Evolutionary conservation across 257 asterid species (phyloP).

Genomic region (Solanum dulcamara): DNA sequence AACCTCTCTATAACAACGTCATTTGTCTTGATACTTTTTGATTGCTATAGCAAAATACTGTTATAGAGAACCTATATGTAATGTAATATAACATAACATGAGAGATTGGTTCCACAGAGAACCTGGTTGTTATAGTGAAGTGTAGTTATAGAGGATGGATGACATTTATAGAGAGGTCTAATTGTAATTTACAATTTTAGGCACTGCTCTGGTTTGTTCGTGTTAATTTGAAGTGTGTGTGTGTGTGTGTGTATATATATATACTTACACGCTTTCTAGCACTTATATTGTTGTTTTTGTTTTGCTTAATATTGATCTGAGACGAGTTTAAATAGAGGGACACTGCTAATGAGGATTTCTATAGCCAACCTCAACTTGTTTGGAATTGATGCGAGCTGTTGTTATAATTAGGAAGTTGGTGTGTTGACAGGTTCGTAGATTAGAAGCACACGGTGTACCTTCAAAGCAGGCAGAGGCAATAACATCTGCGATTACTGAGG

Average conservation of each 20-base stretch:
- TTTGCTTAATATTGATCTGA: too few relatives aligned
- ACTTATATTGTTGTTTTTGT: background rate
- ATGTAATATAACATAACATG: background rate
- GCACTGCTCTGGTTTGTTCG: background rate
- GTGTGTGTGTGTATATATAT: too few relatives aligned
- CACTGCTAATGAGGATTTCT: background rate
- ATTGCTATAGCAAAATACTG: background rate
- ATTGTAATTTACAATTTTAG: background rate
- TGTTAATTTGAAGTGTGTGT: background rate
- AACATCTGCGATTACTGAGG: slow-evolving; percentile 44
- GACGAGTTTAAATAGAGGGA: background rate
- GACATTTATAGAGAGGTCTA: background rate
- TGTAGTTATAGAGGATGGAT: background rate
- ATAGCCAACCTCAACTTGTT: background rate
- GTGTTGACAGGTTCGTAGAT: slow-evolving; percentile 33
- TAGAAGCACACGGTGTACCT: slow-evolving; percentile 56
- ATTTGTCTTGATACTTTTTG: background rate
- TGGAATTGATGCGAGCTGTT: background rate
- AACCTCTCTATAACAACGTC: background rate
- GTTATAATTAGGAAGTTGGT: background rate
- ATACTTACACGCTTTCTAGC: background rate
- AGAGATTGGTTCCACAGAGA: background rate
- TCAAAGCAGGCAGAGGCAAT: slow-evolving; percentile 58
- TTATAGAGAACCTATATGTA: background rate
- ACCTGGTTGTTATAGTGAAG: background rate